Evolutionary conservation across 352 stramenopile genomes (phyloP), one percentile per base, ranked within the genome.

Genomic region (Pythium vanterpoolii): DNA sequence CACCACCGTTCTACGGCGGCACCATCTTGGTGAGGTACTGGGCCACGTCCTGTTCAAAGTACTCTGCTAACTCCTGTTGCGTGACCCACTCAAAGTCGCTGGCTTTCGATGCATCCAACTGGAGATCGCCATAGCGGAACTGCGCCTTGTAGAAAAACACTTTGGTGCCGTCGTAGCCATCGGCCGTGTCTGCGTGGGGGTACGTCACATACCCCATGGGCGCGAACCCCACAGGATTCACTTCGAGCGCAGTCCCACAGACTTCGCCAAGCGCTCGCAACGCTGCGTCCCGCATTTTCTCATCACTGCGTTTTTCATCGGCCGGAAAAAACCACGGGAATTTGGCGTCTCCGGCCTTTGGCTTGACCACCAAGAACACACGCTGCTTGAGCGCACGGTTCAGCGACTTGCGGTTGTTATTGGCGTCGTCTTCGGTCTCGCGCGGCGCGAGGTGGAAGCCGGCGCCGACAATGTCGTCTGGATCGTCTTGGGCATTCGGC

Each of bases 121-220:
- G 42, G 60, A 90, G 79, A 45, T 89, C 75, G 66, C 81, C 79
- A 40, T 62, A 46, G 31, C 84, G 54, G 19, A 81, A 56, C 72
- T 93, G 81, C 26, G 84, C 80, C 70, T 94, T 94, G 76, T 92
- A 94, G 60, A 92, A 91, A 57, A 94, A 94, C 34, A 94, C 71
- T 64, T 94, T 94, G 38, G 84, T 94, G 60, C 84, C 84, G 51
- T 91, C 76, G 48, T 79, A 64, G 57, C 57, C 86, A 48, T 62
- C 50, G 64, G 54, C 47, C 36, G 45, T 31, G 31, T 86, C 62
- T 26, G 76, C 72, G 72, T 94, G 82, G 61, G 76, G 45, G 66
- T 89, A 87, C 63, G 77, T 60, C 27, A 94, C 69, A 71, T 91
- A 83, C 38, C 84, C 84, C 44, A 90, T 88, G 11, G 84, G 84